These are phyloP conservation scores for Lachancea lanzarotensis DNA, from an alignment of 805 yeast genomes.

Conservation along the genomic window DNA sequence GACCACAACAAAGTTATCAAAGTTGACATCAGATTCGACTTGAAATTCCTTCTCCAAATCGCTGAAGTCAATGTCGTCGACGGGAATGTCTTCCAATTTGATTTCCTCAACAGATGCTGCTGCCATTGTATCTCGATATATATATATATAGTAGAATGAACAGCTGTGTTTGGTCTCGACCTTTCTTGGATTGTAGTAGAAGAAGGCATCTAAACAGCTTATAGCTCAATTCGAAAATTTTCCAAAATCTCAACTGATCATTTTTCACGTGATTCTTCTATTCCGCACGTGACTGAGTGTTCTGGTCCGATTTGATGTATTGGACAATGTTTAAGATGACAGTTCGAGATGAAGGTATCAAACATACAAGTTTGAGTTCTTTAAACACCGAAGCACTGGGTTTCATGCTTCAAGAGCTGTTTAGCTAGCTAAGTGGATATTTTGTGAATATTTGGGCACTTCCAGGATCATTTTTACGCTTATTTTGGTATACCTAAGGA, in stretches of 20 bases:
- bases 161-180: no score
- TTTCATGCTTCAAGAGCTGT: not conserved
- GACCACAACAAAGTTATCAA: conserved; percentile 75
- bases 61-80: conserved; percentile 70
- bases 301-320: not conserved
- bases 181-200: no score
- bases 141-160: no score
- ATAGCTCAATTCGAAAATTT: not conserved
- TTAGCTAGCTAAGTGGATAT: not conserved
- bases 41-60: conserved; percentile 76
- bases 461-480: not conserved
- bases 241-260: not conserved
- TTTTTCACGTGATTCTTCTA: no score
- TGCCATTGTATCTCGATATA: conserved; percentile 13
- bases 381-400: not conserved
- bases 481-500: not conserved
- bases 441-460: not conserved
- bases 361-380: not conserved
- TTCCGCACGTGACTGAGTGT: not conserved
- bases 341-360: not conserved
- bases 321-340: not conserved
- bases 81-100: conserved; percentile 40
- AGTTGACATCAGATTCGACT: conserved; percentile 48
- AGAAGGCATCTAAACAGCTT: not conserved
- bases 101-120: conserved; percentile 29